These are phyloP conservation scores for Corymbia calophylla DNA, from an alignment of 441 rosid species.

Conservation along the genomic window DNA sequence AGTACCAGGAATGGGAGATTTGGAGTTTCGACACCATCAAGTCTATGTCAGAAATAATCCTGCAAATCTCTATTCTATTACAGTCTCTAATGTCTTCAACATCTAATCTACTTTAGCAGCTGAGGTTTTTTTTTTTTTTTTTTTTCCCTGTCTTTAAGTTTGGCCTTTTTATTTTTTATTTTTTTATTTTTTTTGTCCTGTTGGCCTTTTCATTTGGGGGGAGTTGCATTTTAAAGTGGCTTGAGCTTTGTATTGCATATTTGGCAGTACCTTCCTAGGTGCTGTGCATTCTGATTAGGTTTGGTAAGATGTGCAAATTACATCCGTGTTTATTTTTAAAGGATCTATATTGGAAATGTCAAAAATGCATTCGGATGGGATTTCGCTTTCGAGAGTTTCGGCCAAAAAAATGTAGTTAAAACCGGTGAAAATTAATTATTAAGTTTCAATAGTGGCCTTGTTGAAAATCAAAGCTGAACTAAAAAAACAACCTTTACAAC, in stretches of 20 bases:
- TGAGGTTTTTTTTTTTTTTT: not conserved
- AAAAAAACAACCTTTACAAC: not conserved
- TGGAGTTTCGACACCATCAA: not conserved
- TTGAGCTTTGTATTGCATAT: not conserved
- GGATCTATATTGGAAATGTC: not conserved
- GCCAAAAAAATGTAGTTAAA: not conserved
- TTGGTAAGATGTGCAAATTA: not conserved
- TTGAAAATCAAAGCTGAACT: not conserved
- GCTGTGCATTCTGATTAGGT: not conserved
- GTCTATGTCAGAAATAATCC: not conserved
- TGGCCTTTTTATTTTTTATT: not conserved
- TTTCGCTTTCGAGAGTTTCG: not conserved
- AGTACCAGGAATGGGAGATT: not conserved
- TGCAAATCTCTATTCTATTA: not conserved
- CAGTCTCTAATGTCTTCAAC: not conserved
- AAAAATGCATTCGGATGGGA: not conserved
- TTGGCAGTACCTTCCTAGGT: not conserved
- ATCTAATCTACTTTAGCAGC: not conserved
- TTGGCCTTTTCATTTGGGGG: not conserved
- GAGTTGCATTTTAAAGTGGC: not conserved
- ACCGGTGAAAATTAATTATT: not conserved
- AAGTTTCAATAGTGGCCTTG: not conserved
- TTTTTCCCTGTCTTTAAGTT: not conserved
- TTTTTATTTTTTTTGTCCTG: not conserved
- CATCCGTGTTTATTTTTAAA: not conserved